Evolutionary conservation across 225 moss, liverwort and hornwort species (phyloP), one percentile per base, ranked within the genome.

Genomic region (Physcomitrium patens): DNA sequence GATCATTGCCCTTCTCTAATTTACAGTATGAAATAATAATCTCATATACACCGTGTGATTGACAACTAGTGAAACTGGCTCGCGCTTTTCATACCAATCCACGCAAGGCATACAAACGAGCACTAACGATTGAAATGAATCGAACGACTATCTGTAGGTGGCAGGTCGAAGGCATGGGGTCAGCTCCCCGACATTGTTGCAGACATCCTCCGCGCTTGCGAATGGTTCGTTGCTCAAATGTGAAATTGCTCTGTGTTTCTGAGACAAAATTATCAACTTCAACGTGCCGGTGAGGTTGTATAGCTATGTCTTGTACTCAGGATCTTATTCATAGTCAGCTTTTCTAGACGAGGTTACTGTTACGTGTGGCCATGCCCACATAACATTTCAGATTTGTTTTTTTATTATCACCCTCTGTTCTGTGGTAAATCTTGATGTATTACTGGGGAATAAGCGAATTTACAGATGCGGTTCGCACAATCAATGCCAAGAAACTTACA

Each of bases 401-500:
- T 67, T 23, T 9, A 24, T 6, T 41, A 42, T 46, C 22, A 22
- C 58, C 19, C 55, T 48, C 37, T 69, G 47, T 61, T 47, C 6
- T 69, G 58, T 19, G 51, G 8, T 58, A n/a, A 63, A 72, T 0
- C 24, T 19, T 56, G 57, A 41, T 57, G 20, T n/a, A 16, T 3
- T 73, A 79, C 27, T 9, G 13, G 42, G 12, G 14, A 26, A 49
- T 65, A 24, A 17, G 26, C 45, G 49, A 58, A 31, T 78, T 78
- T 67, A 71, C 44, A 83, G 82, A 83, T 65, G 78, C 68, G 64
- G 77, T 75, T 17, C 74, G 78, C 54, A 55, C 68, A 72, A 76
- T 45, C 76, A 57, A 51, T 37, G 10, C 15, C 20, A 82, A 77
- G 67, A 80, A 78, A 49, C 68, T 81, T 19, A 76, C 80, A 65